Base-by-base conservation (phyloP, 2,329 filamentous ascomycete species). In the Aureobasidium lini region DNA sequence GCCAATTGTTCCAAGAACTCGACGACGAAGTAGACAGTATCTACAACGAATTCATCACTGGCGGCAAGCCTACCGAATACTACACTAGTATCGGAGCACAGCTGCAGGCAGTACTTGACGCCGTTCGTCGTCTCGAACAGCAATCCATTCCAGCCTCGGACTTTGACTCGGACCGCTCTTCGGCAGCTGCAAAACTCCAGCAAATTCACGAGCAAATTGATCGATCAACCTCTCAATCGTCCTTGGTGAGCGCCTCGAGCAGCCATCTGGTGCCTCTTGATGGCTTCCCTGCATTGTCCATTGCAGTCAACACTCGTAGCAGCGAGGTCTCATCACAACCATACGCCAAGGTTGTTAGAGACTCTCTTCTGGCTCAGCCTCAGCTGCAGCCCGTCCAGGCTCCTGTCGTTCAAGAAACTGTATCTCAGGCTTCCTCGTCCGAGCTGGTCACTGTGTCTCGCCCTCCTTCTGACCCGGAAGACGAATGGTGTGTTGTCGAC, bases 161-260 rank as follows among this genome's bases (percentile, higher is more conserved):
- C 11, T 16, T 23, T 23, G 7, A 32, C 7, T 11, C 18, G 9
- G n/a, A 2, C 6, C n/a, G 18, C 40, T 36, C 18, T 29, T 54
- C 50, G 16, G 47, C 29, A 40, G 63, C 64, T 36, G 48, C 54
- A n/a, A 60, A 58, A n/a, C 53, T 68, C 7, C 61, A 61, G 37
- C 60, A 57, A 23, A 52, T 62, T 28, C 65, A 67, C 46, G 63
- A 62, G 31, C 49, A 23, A 15, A 46, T 18, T 16, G 36, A 29
- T 32, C 49, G 13, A 46, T 60, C 44, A 7, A 18, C 39, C 4
- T 13, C 11, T 9, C 31, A 28, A 11, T 34, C 52, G 18, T 6
- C 31, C 18, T 46, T 40, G 8, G 13, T 11, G 16, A 32, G 28
- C n/a, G 32, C 52, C 8, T 36, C 52, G 52, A 37, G n/a, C n/a